Percentiles rank a stretch among this genome's conserved stretches.
These are phyloP conservation scores for Ustilago sp. DNA, from an alignment of 1,284 basidiomycete genomes.

Conservation along the genomic window DNA sequence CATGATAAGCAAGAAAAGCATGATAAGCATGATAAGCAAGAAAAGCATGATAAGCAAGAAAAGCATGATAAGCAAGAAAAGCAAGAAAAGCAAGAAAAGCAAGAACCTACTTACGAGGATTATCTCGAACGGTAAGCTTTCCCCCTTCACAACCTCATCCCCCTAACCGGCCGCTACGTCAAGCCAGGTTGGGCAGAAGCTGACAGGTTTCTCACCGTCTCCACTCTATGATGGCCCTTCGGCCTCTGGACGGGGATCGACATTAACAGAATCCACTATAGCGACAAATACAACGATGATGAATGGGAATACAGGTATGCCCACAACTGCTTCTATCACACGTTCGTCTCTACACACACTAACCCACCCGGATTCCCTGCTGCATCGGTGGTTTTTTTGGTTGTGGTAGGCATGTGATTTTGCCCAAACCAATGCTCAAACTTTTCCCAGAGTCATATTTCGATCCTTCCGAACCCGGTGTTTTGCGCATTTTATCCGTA, in stretches of 20 bases:
- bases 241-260: too few relatives aligned
- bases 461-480: slow-evolving; percentile 78
- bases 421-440: slow-evolving; percentile 69
- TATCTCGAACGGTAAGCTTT: slow-evolving; percentile 63
- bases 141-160: neutral
- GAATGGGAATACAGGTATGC: slow-evolving; percentile 75
- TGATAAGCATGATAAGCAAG: too few relatives aligned
- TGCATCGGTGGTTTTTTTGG: too few relatives aligned
- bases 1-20: too few relatives aligned
- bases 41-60: too few relatives aligned
- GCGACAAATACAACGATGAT: slow-evolving; percentile 72
- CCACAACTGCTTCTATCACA: neutral
- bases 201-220: neutral
- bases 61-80: too few relatives aligned
- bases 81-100: neutral
- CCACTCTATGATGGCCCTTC: neutral
- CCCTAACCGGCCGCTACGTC: neutral
- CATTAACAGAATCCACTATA: slow-evolving; percentile 64
- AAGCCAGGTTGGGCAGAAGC: neutral
- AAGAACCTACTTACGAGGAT: slow-evolving; percentile 65
- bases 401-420: slow-evolving; percentile 57
- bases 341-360: neutral
- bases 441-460: slow-evolving; percentile 72
- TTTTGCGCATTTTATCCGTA: slow-evolving; percentile 84
- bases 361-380: slow-evolving; percentile 65